A percentile compares a stretch with the other conserved stretches of the same genome.
These are phyloP conservation scores for Luffa aegyptiaca DNA, from an alignment of 306 rosid species.

Conservation along the genomic window DNA sequence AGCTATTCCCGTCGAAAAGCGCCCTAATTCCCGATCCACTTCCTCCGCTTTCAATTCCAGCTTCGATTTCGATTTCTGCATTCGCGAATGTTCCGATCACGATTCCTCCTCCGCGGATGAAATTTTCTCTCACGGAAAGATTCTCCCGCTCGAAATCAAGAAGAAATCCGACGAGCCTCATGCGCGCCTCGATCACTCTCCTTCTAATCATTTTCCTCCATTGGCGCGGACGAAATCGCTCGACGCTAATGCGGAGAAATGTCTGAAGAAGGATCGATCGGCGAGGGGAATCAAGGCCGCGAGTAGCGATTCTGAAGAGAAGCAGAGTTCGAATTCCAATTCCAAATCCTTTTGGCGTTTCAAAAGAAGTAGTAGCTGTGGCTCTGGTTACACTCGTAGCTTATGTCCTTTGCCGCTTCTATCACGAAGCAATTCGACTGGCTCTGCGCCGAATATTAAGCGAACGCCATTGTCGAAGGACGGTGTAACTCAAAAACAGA, in stretches of 20 bases:
- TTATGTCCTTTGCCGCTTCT: constrained; percentile 76
- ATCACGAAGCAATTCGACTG: constrained; percentile 79
- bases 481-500: constrained; percentile 31
- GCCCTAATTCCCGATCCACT: constrained; percentile 44
- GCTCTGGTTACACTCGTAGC: constrained; percentile 66
- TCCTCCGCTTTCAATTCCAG: constrained; percentile 46
- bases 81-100: constrained; percentile 37
- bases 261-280: constrained; percentile 24
- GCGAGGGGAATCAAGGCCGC: constrained; percentile 17
- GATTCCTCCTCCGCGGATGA: constrained; percentile 87
- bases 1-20: constrained; percentile 46
- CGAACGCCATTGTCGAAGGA: constrained; percentile 35
- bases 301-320: constrained; percentile 34
- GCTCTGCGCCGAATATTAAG: constrained; percentile 47
- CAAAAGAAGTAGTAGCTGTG: constrained; percentile 85
- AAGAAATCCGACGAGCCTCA: constrained; percentile 22
- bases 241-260: neutral
- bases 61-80: constrained; percentile 72
- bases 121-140: constrained; percentile 67
- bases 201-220: constrained; percentile 13
- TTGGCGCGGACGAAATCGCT: constrained; percentile 18
- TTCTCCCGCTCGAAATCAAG: constrained; percentile 63
- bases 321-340: constrained; percentile 33
- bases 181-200: constrained; percentile 11
- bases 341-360: constrained; percentile 72